Base-by-base conservation (phyloP, 139 green algal genomes). In the Tetraselmis chui region DNA sequence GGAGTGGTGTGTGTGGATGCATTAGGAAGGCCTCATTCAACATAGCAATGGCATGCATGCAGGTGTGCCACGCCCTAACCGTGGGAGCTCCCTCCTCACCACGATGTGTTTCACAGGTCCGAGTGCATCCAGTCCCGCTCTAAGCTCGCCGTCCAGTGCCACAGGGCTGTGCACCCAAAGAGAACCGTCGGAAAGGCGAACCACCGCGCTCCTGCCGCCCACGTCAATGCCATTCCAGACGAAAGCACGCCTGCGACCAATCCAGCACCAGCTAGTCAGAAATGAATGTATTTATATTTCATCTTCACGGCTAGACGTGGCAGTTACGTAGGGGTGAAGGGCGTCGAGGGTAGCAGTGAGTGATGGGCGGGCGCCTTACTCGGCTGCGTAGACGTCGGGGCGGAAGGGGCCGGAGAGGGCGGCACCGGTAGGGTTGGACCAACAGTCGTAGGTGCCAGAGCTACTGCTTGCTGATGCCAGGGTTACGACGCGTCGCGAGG, bases 121-220 rank as follows among this genome's bases (percentile, higher is more conserved):
- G 1, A 94, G 80, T 32, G 76, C 76, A 23, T 85, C 85, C 59
- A 92, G 77, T 24, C 82, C 89, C 23, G 5, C 75, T 45, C 82
- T 80, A 1, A 91, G 80, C 27, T 67, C 75, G 26, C 81, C 76
- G 76, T 91, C 89, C 32, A 92, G 84, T 24, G 83, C 76, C 27
- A 94, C 84, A 23, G 90, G 90, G 45, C 82, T 89, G 83, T 94
- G 90, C 59, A 92, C 88, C 89, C 87, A 92, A 59, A 94, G 59
- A 22, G 79, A 86, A 2, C 89, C 89, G 80, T 91, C 88, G 1
- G 23, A 74, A 5, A 83, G 75, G 31, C 59, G 30, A 1, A 82
- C 28, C 1, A 83, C 31, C 59, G 75, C 59, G 45, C 28, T 59
- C 59, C 77, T 29, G 30, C 84, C 84, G 75, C 29, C 86, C 29